Evolutionary conservation across 1,139 yeast species (phyloP), one percentile per base, ranked within the genome.

Genomic region (Blastobotrys proliferans): DNA sequence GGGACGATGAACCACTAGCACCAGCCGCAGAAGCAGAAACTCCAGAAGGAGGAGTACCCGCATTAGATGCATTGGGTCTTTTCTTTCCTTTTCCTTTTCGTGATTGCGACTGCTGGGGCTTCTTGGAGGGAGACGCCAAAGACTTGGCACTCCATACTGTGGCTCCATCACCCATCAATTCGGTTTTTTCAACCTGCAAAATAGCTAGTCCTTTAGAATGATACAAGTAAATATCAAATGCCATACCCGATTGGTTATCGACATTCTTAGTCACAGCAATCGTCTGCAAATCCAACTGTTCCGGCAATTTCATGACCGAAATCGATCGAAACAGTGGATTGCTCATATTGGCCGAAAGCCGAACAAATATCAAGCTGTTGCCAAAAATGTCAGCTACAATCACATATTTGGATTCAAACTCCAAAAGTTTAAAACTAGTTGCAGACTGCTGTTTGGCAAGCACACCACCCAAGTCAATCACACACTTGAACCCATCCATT

Each of bases 141-240:
- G n/a, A n/a, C 14, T 22, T 25, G 6, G 43, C 43, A 5, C 29
- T 13, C 11, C 38, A 22, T 13, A 43, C 43, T 10, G 42, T 35
- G 2, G 43, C 35, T n/a, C 40, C 43, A 27, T 35, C 43, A 13
- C 29, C 30, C 5, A 26, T 38, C 6, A 43, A 29, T 11, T 38
- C 46, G n/a, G 22, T 18, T 14, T 34, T 34, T 17, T 18, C 21
- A 13, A 43, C 40, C 27, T 39, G 40, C 14, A 43, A 31, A 40
- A 52, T 49, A n/a, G 51, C 45, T 3, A 54, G 38, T 1, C 58
- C 58, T 19, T 41, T 41, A 35, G 54, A 40, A 39, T 54, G 57
- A 40, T 45, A 47, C 17, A 54, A 24, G 31, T 54, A 54, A 11
- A 45, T 32, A 31, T 54, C 58, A 43, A 54, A 49, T 11, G 50